phyloP scores from a whole-genome alignment of 169 alveolate species.

The Plasmodium knowlesi region DNA sequence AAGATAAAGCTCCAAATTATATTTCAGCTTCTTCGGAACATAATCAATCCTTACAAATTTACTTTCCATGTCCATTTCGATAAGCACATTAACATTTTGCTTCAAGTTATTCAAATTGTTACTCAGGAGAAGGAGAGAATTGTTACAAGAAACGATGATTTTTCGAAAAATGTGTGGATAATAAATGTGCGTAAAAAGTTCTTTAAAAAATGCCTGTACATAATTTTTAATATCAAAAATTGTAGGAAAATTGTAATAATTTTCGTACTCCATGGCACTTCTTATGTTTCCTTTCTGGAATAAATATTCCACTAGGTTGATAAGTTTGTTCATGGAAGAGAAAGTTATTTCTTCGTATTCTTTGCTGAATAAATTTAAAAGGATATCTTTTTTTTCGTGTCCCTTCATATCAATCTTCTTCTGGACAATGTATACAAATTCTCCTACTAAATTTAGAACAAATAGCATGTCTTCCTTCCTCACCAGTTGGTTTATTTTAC shows the following conservation, averaged over 20 bases:
- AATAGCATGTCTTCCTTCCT: constrained; percentile 48
- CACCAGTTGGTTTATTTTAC: constrained; percentile 29
- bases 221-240: constrained; percentile 64
- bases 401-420: constrained; percentile 12
- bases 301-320: constrained; percentile 34
- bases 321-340: constrained; percentile 46
- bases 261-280: not conserved
- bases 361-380: constrained; percentile 27
- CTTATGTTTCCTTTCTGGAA: constrained; percentile 30
- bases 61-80: constrained; percentile 25
- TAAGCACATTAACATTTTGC: constrained; percentile 38
- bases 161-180: constrained; percentile 61
- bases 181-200: constrained; percentile 38
- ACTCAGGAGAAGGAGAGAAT: constrained; percentile 51
- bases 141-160: constrained; percentile 57
- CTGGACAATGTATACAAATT: constrained; percentile 32
- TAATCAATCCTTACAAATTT: constrained; percentile 17
- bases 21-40: constrained; percentile 14
- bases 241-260: constrained; percentile 39
- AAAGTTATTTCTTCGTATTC: constrained; percentile 74
- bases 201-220: constrained; percentile 48
- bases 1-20: constrained; percentile 56
- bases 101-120: constrained; percentile 66
- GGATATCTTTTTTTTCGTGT: constrained; percentile 32
- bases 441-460: constrained; percentile 58